Base-by-base conservation (phyloP, 768 basidiomycete genomes). In the Lentinula lateritia region DNA sequence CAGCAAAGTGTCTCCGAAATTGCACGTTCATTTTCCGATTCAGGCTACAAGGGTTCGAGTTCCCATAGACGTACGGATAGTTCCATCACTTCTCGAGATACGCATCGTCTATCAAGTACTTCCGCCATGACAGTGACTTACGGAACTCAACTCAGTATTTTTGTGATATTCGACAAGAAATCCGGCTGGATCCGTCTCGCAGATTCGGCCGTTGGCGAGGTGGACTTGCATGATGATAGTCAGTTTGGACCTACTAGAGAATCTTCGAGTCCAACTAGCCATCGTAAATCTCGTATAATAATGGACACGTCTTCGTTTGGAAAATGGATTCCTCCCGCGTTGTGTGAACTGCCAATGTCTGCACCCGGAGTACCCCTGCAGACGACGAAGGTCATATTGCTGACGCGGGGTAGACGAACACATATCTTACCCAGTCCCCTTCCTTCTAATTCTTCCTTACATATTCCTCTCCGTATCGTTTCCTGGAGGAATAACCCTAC, bases 81-180 rank as follows among this genome's bases (percentile, higher is more conserved):
- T 62, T 68, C 69, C 39, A 74, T 74, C 58, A 74, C 79, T 16
- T 53, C 77, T 12, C 78, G 74, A 48, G 70, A 69, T 48, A 66
- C 69, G 28, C 67, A 43, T 55, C 71, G 69, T 38, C 69, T 70
- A 50, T 70, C 72, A 10, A 52, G 65, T 46, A 59, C 66, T 32
- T 69, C 77, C 6, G 71, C 76, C 9, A 61, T 71, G 15, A 67
- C 68, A 8, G 70, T 73, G 5, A 76, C 76, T 60, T 89, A 90
- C 67, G 87, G 87, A 18, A 81, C 82, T 5, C 90, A 92, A 65
- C 83, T 90, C 67, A 85, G 84, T 65, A 74, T 94, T n/a, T 93
- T 93, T 68, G 84, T 91, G 61, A 75, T 87, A 23, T 94, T 94
- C 69, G 92, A 94, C 71, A 93, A 93, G 75, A 94, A 90, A 68